phyloP scores from a whole-genome alignment of 192 early-diverging fungal species.

The Backusella macrospora region DNA sequence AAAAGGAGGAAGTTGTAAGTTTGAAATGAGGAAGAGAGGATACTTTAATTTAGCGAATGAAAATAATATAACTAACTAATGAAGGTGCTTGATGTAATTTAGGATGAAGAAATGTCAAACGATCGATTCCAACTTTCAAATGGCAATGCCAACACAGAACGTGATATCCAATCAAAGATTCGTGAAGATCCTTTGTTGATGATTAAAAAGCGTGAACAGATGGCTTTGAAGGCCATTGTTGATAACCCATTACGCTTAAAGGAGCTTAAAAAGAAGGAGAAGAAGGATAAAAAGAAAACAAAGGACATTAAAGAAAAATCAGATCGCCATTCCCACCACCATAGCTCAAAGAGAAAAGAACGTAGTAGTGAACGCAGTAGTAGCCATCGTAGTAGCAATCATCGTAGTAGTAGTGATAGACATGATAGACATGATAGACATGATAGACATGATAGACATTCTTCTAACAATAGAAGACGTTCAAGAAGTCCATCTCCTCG shows the following conservation, averaged over 20 bases:
- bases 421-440: conserved; percentile 23
- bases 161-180: conserved; percentile 83
- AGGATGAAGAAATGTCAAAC: conserved; percentile 27
- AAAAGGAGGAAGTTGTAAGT: conserved; percentile 36
- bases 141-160: conserved; percentile 75
- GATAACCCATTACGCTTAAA: conserved; percentile 73
- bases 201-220: conserved; percentile 88
- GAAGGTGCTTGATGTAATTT: neutral
- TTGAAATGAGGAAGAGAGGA: conserved; percentile 5
- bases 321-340: conserved; percentile 16
- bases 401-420: conserved; percentile 41
- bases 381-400: conserved; percentile 32
- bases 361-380: conserved; percentile 28
- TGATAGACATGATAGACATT: conserved; percentile 17
- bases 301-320: conserved; percentile 39
- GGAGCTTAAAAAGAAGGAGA: conserved; percentile 49
- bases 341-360: conserved; percentile 22
- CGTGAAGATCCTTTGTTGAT: conserved; percentile 90
- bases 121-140: conserved; percentile 53
- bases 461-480: conserved; percentile 18
- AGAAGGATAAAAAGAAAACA: conserved; percentile 54
- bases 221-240: conserved; percentile 71
- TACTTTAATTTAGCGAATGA: conserved; percentile 22
- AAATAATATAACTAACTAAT: neutral
- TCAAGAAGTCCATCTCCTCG: conserved; percentile 3